Conservation (phyloP, 768 basidiomycete genomes). For the Trametopsis cervina region DNA sequence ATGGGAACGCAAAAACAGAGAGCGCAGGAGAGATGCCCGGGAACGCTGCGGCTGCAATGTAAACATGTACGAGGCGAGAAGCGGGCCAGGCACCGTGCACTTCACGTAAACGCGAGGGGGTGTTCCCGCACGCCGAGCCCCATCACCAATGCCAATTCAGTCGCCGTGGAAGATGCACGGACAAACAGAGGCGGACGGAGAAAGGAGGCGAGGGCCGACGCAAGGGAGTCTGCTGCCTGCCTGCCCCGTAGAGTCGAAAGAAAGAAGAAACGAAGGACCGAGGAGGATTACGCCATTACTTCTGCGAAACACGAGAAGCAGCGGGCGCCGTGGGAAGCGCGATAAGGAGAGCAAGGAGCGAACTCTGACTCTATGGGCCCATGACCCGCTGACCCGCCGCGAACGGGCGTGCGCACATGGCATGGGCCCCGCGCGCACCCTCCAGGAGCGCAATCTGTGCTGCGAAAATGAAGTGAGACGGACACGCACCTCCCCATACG, state of each 20-base stretch:
- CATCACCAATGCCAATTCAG: too few relatives aligned
- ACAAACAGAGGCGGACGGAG: too few relatives aligned
- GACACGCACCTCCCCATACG: conserved; percentile 49
- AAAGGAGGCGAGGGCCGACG: too few relatives aligned
- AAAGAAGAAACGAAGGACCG: background rate
- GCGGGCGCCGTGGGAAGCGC: background rate
- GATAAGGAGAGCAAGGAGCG: background rate
- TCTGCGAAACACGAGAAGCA: background rate
- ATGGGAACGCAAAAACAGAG: background rate
- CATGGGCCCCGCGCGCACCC: background rate
- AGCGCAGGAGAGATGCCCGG: too few relatives aligned
- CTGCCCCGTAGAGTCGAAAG: background rate
- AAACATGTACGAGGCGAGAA: background rate
- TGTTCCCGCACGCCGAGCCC: too few relatives aligned
- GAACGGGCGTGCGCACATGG: background rate
- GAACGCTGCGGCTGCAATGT: background rate
- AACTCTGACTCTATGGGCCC: too few relatives aligned
- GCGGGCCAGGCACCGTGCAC: background rate
- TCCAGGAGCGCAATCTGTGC: too few relatives aligned
- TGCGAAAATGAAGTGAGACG: background rate
- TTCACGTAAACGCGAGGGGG: too few relatives aligned
- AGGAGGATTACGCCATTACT: background rate
- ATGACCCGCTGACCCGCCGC: background rate
- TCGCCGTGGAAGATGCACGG: background rate
- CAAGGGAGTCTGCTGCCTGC: too few relatives aligned